A percentile compares a stretch with the other conserved stretches of the same genome.
These are phyloP conservation scores for Aureobasidium namibiae DNA, from an alignment of 2,329 filamentous ascomycete species.

Conservation along the genomic window DNA sequence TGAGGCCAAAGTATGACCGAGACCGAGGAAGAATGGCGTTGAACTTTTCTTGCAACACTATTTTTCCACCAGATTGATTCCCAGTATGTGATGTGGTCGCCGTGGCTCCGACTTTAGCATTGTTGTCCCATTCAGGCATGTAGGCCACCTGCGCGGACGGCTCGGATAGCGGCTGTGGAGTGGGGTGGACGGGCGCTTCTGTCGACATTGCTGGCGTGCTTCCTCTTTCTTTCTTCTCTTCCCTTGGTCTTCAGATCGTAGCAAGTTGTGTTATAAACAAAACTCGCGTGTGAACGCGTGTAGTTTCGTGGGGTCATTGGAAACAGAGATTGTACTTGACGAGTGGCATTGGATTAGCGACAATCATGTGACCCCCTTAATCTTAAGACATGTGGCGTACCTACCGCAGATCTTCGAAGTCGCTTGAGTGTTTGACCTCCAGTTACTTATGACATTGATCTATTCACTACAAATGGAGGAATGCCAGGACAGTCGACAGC, in stretches of 20 bases:
- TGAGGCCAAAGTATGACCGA: constrained; percentile 31
- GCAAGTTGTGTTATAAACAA: not conserved
- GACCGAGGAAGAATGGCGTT: constrained; percentile 31
- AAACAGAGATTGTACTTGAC: not conserved
- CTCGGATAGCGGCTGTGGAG: no score
- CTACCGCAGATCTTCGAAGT: not conserved
- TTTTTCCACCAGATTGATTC: not conserved
- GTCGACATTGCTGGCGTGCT: not conserved
- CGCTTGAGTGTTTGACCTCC: not conserved
- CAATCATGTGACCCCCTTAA: constrained; percentile 5
- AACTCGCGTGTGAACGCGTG: not conserved
- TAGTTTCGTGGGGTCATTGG: not conserved
- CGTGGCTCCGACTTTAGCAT: not conserved
- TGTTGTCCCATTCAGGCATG: constrained; percentile 21
- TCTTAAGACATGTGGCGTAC: constrained; percentile 9
- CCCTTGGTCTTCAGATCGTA: not conserved
- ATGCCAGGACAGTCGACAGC: no score
- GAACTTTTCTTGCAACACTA: constrained; percentile 18
- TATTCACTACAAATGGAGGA: no score
- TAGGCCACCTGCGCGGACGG: no score
- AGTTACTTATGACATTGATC: not conserved
- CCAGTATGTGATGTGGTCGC: constrained; percentile 9
- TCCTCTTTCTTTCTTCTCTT: not conserved
- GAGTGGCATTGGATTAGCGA: not conserved
- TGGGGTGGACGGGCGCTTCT: not conserved